A percentile compares a stretch with the other conserved stretches of the same genome.
Evolutionary conservation across 2,329 filamentous ascomycete species (phyloP).

Genomic region (Monosporascus sp.): DNA sequence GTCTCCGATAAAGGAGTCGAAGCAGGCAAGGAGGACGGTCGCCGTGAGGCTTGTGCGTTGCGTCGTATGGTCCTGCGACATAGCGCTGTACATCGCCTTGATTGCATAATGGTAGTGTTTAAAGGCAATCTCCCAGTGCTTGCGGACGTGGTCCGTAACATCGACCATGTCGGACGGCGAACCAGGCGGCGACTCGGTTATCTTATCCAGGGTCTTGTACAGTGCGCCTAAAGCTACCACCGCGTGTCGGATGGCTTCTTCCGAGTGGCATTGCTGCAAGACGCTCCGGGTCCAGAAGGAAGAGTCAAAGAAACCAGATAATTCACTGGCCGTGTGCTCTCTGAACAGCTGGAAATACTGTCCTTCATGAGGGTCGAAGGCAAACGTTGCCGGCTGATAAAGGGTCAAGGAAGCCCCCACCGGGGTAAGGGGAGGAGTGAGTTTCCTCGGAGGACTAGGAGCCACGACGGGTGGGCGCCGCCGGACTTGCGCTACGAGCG

Average conservation of each 20-base stretch:
- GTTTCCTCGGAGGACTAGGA: conserved; percentile 1
- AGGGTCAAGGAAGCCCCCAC: conserved; percentile 24
- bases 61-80: conserved; percentile 37
- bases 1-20: conserved; percentile 62
- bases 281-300: conserved; percentile 61
- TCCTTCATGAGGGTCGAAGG: conserved; percentile 46
- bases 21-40: conserved; percentile 61
- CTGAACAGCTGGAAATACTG: conserved; percentile 60
- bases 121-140: conserved; percentile 56
- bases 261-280: conserved; percentile 57
- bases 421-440: conserved; percentile 33
- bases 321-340: conserved; percentile 54
- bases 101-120: conserved; percentile 55
- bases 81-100: conserved; percentile 42
- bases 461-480: conserved; percentile 2
- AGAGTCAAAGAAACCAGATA: conserved; percentile 63
- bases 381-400: conserved; percentile 42
- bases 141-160: conserved; percentile 33
- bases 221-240: conserved; percentile 62
- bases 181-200: conserved; percentile 43
- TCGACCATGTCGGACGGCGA: conserved; percentile 35
- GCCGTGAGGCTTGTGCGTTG: conserved; percentile 57
- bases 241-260: conserved; percentile 57
- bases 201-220: conserved; percentile 61
- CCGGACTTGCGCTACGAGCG: conserved; percentile 6